Conservation (phyloP, 441 rosid genomes). For the Gossypium trilobum region DNA sequence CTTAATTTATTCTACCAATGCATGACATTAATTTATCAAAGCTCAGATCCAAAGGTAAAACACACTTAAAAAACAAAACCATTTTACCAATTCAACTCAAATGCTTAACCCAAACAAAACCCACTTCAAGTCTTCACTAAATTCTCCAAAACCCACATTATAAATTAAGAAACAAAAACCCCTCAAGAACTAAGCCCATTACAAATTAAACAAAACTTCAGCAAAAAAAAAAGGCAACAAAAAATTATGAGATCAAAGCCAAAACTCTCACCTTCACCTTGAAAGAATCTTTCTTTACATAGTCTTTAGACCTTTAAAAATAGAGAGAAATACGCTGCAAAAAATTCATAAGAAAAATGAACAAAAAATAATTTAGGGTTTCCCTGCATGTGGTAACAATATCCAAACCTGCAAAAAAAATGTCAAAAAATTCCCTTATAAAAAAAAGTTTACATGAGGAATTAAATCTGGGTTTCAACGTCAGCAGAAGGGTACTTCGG, state of each 20-base stretch:
- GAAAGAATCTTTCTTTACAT: conserved; percentile 14
- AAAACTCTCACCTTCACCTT: conserved; percentile 20
- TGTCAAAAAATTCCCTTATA: not conserved
- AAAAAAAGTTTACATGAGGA: conserved; percentile 17
- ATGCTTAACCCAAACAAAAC: conserved; percentile 16
- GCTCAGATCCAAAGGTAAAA: conserved; percentile 28
- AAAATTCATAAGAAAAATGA: not conserved
- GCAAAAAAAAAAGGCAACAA: conserved; percentile 8
- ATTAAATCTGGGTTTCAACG: not conserved
- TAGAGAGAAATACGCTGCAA: conserved; percentile 19
- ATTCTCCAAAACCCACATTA: conserved; percentile 13
- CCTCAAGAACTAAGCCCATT: not conserved
- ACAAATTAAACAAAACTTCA: conserved; percentile 5
- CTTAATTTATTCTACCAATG: not conserved
- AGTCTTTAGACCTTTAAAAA: conserved; percentile 21
- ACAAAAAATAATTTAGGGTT: conserved; percentile 12
- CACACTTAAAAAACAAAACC: conserved; percentile 1
- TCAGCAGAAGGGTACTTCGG: conserved; percentile 1
- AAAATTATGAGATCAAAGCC: conserved; percentile 16
- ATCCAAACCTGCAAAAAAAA: not conserved
- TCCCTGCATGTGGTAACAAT: conserved; percentile 3
- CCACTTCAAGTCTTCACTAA: conserved; percentile 18
- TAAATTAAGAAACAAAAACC: not conserved
- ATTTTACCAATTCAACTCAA: conserved; percentile 12
- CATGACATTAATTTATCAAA: conserved; percentile 8